Percentiles rank a stretch among this genome's conserved stretches.
These are phyloP conservation scores for Melaleuca quinquenervia DNA, from an alignment of 345 rosid genomes.

Conservation along the genomic window DNA sequence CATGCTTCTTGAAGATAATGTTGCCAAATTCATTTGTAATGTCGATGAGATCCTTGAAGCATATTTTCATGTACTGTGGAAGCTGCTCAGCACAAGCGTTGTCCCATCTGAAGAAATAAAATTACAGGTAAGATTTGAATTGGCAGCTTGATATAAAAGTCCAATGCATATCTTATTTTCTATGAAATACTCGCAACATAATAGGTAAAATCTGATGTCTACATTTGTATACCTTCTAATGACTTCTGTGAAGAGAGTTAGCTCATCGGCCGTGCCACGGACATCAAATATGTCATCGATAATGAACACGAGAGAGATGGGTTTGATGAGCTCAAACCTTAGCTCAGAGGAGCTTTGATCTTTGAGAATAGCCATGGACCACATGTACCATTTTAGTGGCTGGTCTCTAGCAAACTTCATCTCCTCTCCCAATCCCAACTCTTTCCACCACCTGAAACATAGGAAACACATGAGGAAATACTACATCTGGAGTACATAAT, in stretches of 20 bases:
- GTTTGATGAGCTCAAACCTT: slow-evolving; percentile 31
- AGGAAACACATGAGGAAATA: neutral
- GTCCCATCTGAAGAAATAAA: neutral
- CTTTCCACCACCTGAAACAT: slow-evolving; percentile 51
- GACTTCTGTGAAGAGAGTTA: slow-evolving; percentile 29
- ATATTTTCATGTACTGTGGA: slow-evolving; percentile 19
- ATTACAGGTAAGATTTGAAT: neutral
- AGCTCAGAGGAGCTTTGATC: slow-evolving; percentile 33
- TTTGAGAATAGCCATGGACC: slow-evolving; percentile 34
- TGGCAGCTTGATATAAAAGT: neutral
- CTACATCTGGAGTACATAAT: neutral
- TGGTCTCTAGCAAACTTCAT: slow-evolving; percentile 36
- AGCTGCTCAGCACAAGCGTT: slow-evolving; percentile 1
- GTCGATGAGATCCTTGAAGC: slow-evolving; percentile 11
- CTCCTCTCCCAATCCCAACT: slow-evolving; percentile 29
- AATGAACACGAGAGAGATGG: slow-evolving; percentile 40
- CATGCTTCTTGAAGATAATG: slow-evolving; percentile 1
- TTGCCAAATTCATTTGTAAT: slow-evolving; percentile 14
- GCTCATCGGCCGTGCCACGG: slow-evolving; percentile 32
- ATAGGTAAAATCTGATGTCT: neutral
- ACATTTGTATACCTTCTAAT: slow-evolving; percentile 13
- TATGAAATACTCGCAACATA: neutral
- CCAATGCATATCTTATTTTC: neutral
- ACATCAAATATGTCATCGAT: slow-evolving; percentile 49
- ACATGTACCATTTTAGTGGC: slow-evolving; percentile 40